Evolutionary conservation across 148 eudicot species (phyloP), one percentile per base, ranked within the genome.

Genomic region (Euryodendron excelsum): DNA sequence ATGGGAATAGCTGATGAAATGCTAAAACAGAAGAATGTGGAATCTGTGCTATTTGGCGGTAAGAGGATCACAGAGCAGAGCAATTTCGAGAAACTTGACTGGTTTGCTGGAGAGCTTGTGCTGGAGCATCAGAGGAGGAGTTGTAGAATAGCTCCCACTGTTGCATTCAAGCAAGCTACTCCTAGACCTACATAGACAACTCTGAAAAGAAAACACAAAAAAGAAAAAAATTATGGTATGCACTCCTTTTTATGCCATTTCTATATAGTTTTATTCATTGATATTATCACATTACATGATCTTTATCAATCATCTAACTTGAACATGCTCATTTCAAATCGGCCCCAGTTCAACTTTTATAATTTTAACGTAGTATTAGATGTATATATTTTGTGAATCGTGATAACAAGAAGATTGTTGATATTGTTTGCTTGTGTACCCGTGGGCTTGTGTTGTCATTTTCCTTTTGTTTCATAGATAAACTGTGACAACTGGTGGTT

Each of bases 71-170:
- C 88, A 20, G 97, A 92, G 59, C 90, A 90, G 44, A 90, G 90
- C 80, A 94, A 94, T 84, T 83, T 81, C 12, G 94, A 94, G 85
- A 94, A 92, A 82, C 90, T 94, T 28, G 98, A 94, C 81, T 94
- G 96, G 94, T 91, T 94, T 74, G 98, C 97, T 0, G 91, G 87
- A 60, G 91, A 94, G 75, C 96, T 94, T 36, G 96, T 94, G 68
- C 76, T 87, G 50, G 98, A 94, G 86, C 98, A 92, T 80, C 98
- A 92, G 85, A 87, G 92, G 80, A 92, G 98, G 88, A 86, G 93
- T 71, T 86, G 91, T 82, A 78, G 97, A 52, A 91, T 94, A 74
- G 98, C 97, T 87, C 98, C 98, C 68, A 92, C 98, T 81, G 98
- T 94, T 88, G 97, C 91, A 33, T 86, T 94, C 81, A 94, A 94